Evolutionary conservation across 305 asterid genomes (phyloP), one percentile per base, ranked within the genome.

Genomic region (Vinca major): DNA sequence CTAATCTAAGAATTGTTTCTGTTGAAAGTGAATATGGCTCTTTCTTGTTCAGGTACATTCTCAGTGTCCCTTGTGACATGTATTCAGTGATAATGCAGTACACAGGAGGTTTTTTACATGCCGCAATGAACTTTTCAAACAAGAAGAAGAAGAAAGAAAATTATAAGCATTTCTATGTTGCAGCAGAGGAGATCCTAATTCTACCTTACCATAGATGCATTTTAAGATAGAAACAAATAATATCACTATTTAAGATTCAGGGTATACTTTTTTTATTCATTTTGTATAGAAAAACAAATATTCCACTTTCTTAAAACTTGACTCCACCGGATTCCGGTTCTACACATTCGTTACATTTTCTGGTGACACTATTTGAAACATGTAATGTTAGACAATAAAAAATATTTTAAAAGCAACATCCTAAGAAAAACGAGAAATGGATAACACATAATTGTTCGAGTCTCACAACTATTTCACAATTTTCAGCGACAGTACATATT

Each of bases 11-110:
- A 51, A 90, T 73, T 2, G 98, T 85, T 82, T 90, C 98, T 0
- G 73, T 75, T 1, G 97, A 88, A 10, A 92, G 92, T 4, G 97
- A 92, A 81, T 86, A 88, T 1, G 98, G 98, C 78, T 86, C 96
- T 77, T 92, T 92, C 81, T 88, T 90, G 93, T 92, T 92, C 17
- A 92, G 90, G 57, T 92, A 90, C 98, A 90, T 88, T 79, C 98
- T 86, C 26, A 92, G 81, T 3, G 89, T 92, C 66, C 98, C 98
- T 76, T 92, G 97, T 13, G 98, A 90, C 97, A 90, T 92, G 92
- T 92, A 92, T 65, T 92, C 97, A 40, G 92, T 92, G 5, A 92
- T 92, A 66, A 92, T 90, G 39, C 97, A 88, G 86, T 88, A 92
- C n/a, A 90, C 92, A 0, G 96, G 97, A 44, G 96, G 98, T 86